Base-by-base conservation (phyloP, 352 stramenopile genomes). In the Phytophthora aleatoria region DNA sequence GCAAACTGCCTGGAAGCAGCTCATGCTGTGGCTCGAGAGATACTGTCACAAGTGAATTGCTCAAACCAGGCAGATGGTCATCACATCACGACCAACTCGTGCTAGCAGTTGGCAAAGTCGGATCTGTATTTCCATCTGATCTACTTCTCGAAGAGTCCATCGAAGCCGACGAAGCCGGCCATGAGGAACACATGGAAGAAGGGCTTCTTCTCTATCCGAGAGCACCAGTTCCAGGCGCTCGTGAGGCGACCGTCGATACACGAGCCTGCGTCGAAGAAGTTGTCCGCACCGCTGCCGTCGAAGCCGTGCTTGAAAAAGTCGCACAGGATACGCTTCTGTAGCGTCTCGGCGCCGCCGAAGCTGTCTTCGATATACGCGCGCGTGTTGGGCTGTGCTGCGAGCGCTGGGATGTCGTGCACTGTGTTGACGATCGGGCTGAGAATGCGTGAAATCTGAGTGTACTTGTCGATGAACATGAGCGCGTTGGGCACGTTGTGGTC, bases 391-490 rank as follows among this genome's bases (percentile, higher is more conserved):
- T 86, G 65, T 16, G 55, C 51, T 50, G 74, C 68, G 27, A 92
- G 69, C 26, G 61, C 48, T 12, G 60, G 55, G 44, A 91, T 74
- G 53, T 84, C 79, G 47, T 84, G 64, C 43, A 87, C 63, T 26
- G 81, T 89, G 41, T 85, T 81, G 24, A 81, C 79, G 38, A 90
- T 81, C 0, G 81, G 81, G 43, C 79, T 87, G 42, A 90, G 47
- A 48, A 90, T 90, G 38, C 77, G 77, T 39, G 77, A 80, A 54
- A 94, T 89, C 74, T 97, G 91, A 35, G 91, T 97, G 74, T 98
- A 98, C 76, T 98, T 98, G 77, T 98, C 94, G 67, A 98, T 98
- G 54, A 98, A 98, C 66, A 96, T 94, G 42, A 98, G 78, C 28
- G 94, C 93, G 52, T 98, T 98, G n/a, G 94, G 94, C 26, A 98